Evolutionary conservation across 2,329 filamentous ascomycete genomes (phyloP).

Genomic region (Penicillium sp.): DNA sequence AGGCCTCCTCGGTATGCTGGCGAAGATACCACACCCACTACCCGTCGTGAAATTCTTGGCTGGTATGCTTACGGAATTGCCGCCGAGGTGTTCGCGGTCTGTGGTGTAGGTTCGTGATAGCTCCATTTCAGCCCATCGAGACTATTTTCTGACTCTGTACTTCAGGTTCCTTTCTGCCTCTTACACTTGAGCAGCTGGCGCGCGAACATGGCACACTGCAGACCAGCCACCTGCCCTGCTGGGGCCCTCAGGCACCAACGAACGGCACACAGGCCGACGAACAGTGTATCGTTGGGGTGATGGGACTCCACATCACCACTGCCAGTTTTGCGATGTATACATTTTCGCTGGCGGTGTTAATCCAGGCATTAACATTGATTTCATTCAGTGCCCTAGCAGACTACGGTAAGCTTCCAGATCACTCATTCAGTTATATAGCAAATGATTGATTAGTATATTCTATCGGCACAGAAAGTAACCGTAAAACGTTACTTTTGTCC

Average conservation of each 20-base stretch:
- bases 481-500: conserved; percentile 76
- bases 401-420: conserved; percentile 65
- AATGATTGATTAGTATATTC: neutral
- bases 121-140: neutral
- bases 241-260: conserved; percentile 26
- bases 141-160: neutral
- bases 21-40: conserved; percentile 84
- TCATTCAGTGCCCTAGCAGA: conserved; percentile 67
- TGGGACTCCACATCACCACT: conserved; percentile 37
- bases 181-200: conserved; percentile 87
- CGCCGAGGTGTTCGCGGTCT: conserved; percentile 93
- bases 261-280: conserved; percentile 26
- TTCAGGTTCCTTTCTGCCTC: conserved; percentile 83
- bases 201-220: conserved; percentile 85
- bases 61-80: conserved; percentile 95
- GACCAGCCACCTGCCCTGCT: conserved; percentile 32
- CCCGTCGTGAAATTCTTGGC: conserved; percentile 75
- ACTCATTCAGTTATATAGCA: neutral
- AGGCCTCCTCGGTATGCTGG: conserved; percentile 64
- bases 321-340: conserved; percentile 59
- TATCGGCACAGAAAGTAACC: conserved; percentile 46
- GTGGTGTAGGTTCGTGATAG: conserved; percentile 61
- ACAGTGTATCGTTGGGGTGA: conserved; percentile 33
- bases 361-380: conserved; percentile 84
- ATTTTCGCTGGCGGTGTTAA: conserved; percentile 81